phyloP scores from a whole-genome alignment of 345 rosid genomes.

The Hibiscus trionum region DNA sequence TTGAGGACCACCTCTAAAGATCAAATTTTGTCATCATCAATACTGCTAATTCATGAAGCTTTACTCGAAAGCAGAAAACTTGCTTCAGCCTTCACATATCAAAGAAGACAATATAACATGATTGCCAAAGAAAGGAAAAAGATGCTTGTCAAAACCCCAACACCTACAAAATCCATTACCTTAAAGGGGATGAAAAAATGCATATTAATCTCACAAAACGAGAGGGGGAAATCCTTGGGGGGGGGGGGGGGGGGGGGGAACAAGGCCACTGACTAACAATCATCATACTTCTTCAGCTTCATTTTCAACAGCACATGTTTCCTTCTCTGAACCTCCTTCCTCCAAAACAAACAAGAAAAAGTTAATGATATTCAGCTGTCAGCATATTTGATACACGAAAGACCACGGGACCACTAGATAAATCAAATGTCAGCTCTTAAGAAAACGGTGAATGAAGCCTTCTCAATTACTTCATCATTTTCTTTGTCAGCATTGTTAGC shows the following conservation, averaged over 20 bases:
- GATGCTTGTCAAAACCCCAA: background rate
- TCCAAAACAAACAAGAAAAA: conserved; percentile 24
- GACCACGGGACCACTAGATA: no score
- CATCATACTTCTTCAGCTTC: conserved; percentile 24
- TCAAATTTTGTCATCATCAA: no score
- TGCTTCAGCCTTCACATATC: conserved; percentile 6
- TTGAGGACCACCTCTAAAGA: no score
- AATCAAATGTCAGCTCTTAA: no score
- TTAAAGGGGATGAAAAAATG: conserved; percentile 8
- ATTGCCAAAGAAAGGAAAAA: background rate
- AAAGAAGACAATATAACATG: background rate
- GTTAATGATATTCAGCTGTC: no score
- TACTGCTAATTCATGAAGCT: no score
- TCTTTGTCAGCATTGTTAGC: no score
- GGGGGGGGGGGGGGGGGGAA: background rate
- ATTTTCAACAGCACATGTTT: conserved; percentile 14
- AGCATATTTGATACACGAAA: no score
- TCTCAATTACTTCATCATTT: no score
- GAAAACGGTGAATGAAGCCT: no score
- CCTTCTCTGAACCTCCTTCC: conserved; percentile 35
- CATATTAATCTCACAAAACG: conserved; percentile 8
- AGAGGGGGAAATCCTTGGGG: no score
- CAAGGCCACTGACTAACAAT: conserved; percentile 11
- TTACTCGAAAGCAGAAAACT: no score
- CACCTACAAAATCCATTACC: conserved; percentile 1